These are phyloP conservation scores for Pseudomicrostroma phylloplanum DNA, from an alignment of 1,284 basidiomycete genomes.

Conservation along the genomic window DNA sequence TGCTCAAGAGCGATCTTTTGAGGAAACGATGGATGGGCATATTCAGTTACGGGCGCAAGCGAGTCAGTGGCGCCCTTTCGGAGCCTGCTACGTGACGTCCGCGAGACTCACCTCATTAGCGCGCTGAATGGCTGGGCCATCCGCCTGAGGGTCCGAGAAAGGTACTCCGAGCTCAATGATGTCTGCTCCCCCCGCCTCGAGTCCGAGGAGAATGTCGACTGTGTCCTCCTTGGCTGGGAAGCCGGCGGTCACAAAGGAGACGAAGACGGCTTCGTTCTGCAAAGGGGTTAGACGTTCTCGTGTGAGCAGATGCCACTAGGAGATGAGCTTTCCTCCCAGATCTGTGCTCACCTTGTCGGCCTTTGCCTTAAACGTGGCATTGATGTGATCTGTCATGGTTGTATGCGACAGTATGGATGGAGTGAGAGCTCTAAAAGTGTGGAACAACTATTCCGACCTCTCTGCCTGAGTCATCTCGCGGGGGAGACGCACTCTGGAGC, in stretches of 20 bases:
- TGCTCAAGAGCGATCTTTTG: slow-evolving; percentile 36
- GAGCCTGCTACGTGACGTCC: slow-evolving; percentile 38
- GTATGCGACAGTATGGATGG: neutral
- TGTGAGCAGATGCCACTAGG: too few relatives aligned
- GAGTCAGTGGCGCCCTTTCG: too few relatives aligned
- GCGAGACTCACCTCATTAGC: slow-evolving; percentile 66
- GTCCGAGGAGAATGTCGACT: slow-evolving; percentile 77
- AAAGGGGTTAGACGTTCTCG: neutral
- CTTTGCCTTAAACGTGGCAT: slow-evolving; percentile 36
- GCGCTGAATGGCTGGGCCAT: slow-evolving; percentile 79
- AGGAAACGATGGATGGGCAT: neutral
- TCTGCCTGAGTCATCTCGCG: too few relatives aligned
- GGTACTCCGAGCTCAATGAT: slow-evolving; percentile 90
- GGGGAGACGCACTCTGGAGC: too few relatives aligned
- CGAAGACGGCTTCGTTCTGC: slow-evolving; percentile 44
- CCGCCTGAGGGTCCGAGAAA: slow-evolving; percentile 93
- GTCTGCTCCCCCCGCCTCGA: slow-evolving; percentile 87
- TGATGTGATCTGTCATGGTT: slow-evolving; percentile 40
- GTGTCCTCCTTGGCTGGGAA: slow-evolving; percentile 58
- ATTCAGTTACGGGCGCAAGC: too few relatives aligned
- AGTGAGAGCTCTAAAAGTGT: neutral
- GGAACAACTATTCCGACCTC: too few relatives aligned
- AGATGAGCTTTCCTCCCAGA: slow-evolving; percentile 2
- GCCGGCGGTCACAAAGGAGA: slow-evolving; percentile 48
- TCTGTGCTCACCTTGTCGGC: slow-evolving; percentile 20